These are phyloP conservation scores for Monsonia emarginata DNA, from an alignment of 441 rosid species.

Conservation along the genomic window DNA sequence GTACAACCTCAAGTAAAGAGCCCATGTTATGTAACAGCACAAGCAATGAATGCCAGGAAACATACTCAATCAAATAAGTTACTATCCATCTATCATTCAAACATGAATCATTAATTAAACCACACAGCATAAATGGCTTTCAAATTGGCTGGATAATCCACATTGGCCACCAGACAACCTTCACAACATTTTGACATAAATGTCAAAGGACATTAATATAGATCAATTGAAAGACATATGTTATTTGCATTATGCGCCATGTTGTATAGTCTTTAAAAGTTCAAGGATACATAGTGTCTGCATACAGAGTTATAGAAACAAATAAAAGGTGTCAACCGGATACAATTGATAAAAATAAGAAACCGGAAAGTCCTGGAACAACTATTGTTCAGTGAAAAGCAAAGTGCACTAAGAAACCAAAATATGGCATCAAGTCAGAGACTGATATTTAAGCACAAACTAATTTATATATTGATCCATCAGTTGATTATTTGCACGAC, in stretches of 20 bases:
- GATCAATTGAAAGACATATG: not conserved
- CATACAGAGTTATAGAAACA: not conserved
- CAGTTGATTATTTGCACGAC: not conserved
- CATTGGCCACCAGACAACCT: not conserved
- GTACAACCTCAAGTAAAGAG: too few relatives aligned
- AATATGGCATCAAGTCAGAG: not conserved
- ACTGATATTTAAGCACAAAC: not conserved
- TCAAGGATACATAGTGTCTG: not conserved
- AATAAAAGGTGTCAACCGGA: not conserved
- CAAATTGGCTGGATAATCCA: not conserved
- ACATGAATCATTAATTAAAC: too few relatives aligned
- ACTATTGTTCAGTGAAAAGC: not conserved
- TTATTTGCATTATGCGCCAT: not conserved
- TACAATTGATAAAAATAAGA: not conserved
- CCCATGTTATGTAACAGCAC: too few relatives aligned
- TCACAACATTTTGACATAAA: not conserved
- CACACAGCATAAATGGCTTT: too few relatives aligned
- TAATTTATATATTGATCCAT: not conserved
- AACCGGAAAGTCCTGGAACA: not conserved
- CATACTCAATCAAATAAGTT: too few relatives aligned
- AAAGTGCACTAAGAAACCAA: not conserved
- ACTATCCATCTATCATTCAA: too few relatives aligned
- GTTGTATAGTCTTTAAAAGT: not conserved
- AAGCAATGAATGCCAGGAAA: too few relatives aligned
- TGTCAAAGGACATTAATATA: not conserved